Base-by-base conservation (phyloP, 2,329 filamentous ascomycete species). In the Penicillium expansum region DNA sequence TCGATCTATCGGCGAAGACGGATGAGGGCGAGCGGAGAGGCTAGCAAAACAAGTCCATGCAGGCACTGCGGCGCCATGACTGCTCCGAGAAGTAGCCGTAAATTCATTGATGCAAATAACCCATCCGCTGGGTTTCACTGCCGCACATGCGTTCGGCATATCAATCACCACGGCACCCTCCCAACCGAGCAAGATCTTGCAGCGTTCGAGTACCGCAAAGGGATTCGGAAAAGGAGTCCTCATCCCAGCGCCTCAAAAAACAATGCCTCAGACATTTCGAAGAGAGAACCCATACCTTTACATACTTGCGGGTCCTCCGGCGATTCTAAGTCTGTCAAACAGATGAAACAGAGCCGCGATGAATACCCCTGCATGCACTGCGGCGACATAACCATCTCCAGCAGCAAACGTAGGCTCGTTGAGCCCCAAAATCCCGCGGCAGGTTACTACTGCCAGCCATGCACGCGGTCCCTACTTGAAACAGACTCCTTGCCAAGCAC, bases 361-460 rank as follows among this genome's bases (percentile, higher is more conserved):
- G 37, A 48, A 39, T 24, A 52, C 11, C 48, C 48, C n/a, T 56
- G 54, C 29, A 27, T 24, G 13, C 54, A 56, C 41, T 56, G 54
- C 5, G 48, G 48, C 24, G 54, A 56, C n/a, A 33, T 14, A 13
- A 52, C 54, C 20, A 47, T 24, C 22, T 56, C 48, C n/a, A 47
- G 35, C 41, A 41, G 48, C 20, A 56, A 56, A 35, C 54, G 54
- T 11, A 45, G 42, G 32, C 49, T 47, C 7, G 54, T 56, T 22
- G 47, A 52, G 9, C 27, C 48, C 2, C 48, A 22, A 13, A 52
- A 56, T 29, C 49, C 54, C 5, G 49, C 54, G 18, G 48, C 48
- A 10, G 54, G 54, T 8, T 56, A 56, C 16, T 56, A 56, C 20
- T 56, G 54, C 29, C 54, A 47, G 20, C 49, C 54, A 38, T 56